Conservation (phyloP, 2,329 filamentous ascomycete genomes). For the Acrocalymma vagum region DNA sequence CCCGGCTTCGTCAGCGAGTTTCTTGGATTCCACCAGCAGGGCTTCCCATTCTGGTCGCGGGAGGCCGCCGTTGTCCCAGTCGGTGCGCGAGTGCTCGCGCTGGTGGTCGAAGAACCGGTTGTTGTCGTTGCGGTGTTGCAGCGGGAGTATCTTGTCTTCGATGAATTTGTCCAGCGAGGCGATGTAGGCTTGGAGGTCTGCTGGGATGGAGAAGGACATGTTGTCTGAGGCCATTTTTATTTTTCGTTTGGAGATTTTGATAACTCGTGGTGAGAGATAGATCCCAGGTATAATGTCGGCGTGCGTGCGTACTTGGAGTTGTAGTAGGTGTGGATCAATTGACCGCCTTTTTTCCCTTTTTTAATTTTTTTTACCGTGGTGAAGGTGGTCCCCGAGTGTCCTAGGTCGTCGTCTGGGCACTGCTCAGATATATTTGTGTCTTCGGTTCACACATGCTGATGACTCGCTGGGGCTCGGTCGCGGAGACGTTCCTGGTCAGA, state of each 20-base stretch:
- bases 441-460: slow-evolving; percentile 35
- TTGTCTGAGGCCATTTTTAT: slow-evolving; percentile 6
- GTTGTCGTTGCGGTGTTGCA: slow-evolving; percentile 66
- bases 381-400: neutral
- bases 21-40: slow-evolving; percentile 58
- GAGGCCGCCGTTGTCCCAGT: slow-evolving; percentile 67
- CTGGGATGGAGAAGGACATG: slow-evolving; percentile 60
- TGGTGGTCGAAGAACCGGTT: slow-evolving; percentile 72
- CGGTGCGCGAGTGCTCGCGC: slow-evolving; percentile 68
- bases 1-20: slow-evolving; percentile 65
- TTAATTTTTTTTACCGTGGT: neutral
- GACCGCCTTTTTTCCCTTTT: too few species aligned
- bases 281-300: neutral
- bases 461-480: slow-evolving; percentile 36
- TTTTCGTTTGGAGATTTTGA: neutral
- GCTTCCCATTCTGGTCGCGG: slow-evolving; percentile 68
- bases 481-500: slow-evolving; percentile 14
- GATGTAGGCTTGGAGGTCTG: slow-evolving; percentile 59
- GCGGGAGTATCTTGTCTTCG: slow-evolving; percentile 59
- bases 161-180: slow-evolving; percentile 66
- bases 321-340: too few species aligned
- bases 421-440: too few species aligned
- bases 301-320: too few species aligned
- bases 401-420: slow-evolving; percentile 18
- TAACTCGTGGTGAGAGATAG: slow-evolving; percentile 1